These are phyloP conservation scores for Monosporascus sp. DNA, from an alignment of 2,329 filamentous ascomycete species.

Conservation along the genomic window DNA sequence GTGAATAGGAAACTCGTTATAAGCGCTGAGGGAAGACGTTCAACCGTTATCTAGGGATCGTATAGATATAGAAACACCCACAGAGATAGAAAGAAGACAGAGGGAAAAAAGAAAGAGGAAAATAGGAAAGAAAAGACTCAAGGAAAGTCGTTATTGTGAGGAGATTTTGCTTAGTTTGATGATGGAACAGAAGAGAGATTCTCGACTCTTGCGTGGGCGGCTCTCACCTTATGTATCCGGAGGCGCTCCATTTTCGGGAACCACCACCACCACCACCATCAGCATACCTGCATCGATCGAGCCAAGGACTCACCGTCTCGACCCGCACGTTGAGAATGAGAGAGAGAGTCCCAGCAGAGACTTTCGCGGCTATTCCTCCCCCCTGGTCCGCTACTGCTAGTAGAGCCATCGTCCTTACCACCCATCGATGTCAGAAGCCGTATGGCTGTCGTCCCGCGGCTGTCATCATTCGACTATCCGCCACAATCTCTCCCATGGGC, in stretches of 20 bases:
- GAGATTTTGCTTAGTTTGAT: slow-evolving; percentile 12
- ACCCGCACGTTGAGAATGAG: background rate
- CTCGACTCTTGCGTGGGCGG: slow-evolving; percentile 2
- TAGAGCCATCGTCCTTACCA: too few relatives aligned
- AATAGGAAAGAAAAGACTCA: slow-evolving; percentile 23
- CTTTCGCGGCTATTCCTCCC: background rate
- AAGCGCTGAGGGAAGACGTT: slow-evolving; percentile 13
- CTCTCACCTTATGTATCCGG: slow-evolving; percentile 18
- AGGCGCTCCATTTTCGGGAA: background rate
- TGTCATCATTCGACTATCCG: background rate
- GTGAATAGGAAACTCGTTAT: slow-evolving; percentile 17
- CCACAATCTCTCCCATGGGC: background rate
- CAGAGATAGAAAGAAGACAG: slow-evolving; percentile 19
- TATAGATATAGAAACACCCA: slow-evolving; percentile 12
- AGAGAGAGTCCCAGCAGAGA: background rate
- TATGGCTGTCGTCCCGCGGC: background rate
- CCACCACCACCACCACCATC: background rate
- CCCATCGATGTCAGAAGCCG: too few relatives aligned
- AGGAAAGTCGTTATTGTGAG: slow-evolving; percentile 19
- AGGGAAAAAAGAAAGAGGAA: slow-evolving; percentile 18
- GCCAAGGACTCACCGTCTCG: background rate
- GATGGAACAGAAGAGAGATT: slow-evolving; percentile 9
- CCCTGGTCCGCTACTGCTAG: background rate
- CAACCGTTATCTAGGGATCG: slow-evolving; percentile 13
- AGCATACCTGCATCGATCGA: background rate